Conservation (phyloP, 1,139 yeast species). For the Kodamaea arcana region DNA sequence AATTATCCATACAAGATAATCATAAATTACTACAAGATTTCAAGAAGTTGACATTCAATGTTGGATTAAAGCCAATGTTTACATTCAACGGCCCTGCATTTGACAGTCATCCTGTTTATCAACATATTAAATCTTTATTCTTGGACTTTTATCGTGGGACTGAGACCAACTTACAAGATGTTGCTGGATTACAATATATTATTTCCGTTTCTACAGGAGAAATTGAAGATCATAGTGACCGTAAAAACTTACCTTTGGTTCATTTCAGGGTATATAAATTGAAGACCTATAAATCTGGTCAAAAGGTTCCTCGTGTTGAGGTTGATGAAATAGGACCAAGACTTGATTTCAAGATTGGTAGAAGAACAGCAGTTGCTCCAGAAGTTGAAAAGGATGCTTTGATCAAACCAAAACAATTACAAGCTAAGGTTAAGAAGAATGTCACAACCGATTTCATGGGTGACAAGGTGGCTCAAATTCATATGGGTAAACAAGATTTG, state of each 20-base stretch:
- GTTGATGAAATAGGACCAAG: slow-evolving; percentile 95
- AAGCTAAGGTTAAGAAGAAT: slow-evolving; percentile 83
- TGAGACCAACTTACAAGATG: slow-evolving; percentile 79
- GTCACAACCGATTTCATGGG: slow-evolving; percentile 86
- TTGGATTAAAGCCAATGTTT: slow-evolving; percentile 94
- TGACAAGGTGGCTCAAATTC: slow-evolving; percentile 94
- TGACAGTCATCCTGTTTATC: slow-evolving; percentile 82
- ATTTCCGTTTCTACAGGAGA: slow-evolving; percentile 78
- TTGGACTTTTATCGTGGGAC: slow-evolving; percentile 91
- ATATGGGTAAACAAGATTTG: slow-evolving; percentile 93
- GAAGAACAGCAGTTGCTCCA: slow-evolving; percentile 79
- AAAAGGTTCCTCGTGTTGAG: slow-evolving; percentile 90
- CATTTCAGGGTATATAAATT: slow-evolving; percentile 88
- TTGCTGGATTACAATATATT: slow-evolving; percentile 89
- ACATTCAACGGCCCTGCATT: slow-evolving; percentile 89
- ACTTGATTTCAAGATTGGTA: slow-evolving; percentile 86
- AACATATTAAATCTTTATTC: slow-evolving; percentile 82
- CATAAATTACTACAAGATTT: slow-evolving; percentile 76
- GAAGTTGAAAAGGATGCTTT: slow-evolving; percentile 90
- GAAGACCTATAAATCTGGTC: slow-evolving; percentile 77
- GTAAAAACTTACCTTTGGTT: slow-evolving; percentile 62
- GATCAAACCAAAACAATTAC: slow-evolving; percentile 77
- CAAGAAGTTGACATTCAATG: slow-evolving; percentile 70
- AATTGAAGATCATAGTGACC: slow-evolving; percentile 61
- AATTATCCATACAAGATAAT: slow-evolving; percentile 67